These are phyloP conservation scores for Ceratocystiopsis brevicomis DNA, from an alignment of 2,329 filamentous ascomycete species.

Conservation along the genomic window DNA sequence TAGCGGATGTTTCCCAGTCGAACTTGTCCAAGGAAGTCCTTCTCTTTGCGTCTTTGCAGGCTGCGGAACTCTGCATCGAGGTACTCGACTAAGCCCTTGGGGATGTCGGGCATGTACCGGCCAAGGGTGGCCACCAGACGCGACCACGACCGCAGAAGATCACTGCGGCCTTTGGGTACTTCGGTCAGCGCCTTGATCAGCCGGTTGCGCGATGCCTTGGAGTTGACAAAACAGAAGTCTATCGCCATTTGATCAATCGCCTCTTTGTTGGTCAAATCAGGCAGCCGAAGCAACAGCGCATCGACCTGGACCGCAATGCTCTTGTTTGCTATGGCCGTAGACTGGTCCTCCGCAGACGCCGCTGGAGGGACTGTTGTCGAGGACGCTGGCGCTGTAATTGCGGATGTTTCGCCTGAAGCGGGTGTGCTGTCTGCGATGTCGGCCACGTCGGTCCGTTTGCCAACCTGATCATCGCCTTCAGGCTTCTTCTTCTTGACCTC, in stretches of 20 bases:
- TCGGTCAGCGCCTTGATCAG: conserved; percentile 86
- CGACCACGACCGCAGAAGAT: conserved; percentile 81
- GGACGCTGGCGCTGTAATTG: conserved; percentile 29
- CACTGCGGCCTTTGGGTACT: conserved; percentile 80
- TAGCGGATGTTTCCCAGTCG: conserved; percentile 93
- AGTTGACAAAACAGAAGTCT: conserved; percentile 96
- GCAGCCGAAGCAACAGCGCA: conserved; percentile 67
- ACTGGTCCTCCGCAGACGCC: conserved; percentile 50
- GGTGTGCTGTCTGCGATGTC: not conserved
- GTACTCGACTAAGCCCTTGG: conserved; percentile 76
- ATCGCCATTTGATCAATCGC: conserved; percentile 80
- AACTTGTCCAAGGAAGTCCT: conserved; percentile 90
- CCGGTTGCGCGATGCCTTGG: conserved; percentile 88
- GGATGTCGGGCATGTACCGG: conserved; percentile 86
- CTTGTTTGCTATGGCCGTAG: conserved; percentile 90
- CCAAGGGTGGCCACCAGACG: conserved; percentile 82
- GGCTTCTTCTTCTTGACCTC: conserved; percentile 86
- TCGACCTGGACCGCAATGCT: conserved; percentile 95
- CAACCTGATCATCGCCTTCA: conserved; percentile 64
- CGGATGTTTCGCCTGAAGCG: not conserved
- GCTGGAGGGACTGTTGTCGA: conserved; percentile 25
- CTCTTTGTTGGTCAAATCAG: conserved; percentile 82
- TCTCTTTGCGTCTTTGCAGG: conserved; percentile 87
- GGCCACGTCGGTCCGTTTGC: conserved; percentile 46
- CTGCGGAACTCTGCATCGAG: conserved; percentile 94